Evolutionary conservation across 73 alveolate genomes (phyloP).

Genomic region (Tetrahymena elliotti): DNA sequence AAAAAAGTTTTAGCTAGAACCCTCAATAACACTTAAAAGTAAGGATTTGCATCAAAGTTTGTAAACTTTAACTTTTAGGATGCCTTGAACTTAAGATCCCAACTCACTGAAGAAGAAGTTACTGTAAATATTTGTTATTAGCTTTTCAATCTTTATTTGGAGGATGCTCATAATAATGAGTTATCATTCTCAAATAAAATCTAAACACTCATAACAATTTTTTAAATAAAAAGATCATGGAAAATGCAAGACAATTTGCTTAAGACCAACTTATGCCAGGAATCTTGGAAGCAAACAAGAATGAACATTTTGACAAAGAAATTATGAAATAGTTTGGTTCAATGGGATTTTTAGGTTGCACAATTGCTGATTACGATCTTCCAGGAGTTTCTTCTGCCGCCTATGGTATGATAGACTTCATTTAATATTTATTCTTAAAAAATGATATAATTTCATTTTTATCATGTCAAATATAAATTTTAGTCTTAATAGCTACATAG

Average conservation of each 20-base stretch:
- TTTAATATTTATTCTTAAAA: no score
- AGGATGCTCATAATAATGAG: no score
- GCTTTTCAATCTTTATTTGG: not conserved
- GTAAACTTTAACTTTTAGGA: conserved; percentile 11
- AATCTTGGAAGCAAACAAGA: conserved; percentile 51
- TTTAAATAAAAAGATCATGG: conserved; percentile 28
- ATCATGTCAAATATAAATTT: no score
- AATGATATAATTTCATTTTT: no score
- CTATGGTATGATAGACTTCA: conserved; percentile 50
- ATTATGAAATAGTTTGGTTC: conserved; percentile 67
- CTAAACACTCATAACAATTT: not conserved
- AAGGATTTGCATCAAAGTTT: not conserved
- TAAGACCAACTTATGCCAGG: conserved; percentile 56
- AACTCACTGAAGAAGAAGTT: conserved; percentile 20
- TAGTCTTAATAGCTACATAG: not conserved
- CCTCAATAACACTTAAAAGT: not conserved
- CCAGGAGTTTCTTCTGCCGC: conserved; percentile 85
- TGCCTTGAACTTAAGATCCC: conserved; percentile 15
- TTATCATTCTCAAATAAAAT: not conserved
- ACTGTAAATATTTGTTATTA: not conserved
- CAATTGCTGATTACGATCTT: conserved; percentile 67
- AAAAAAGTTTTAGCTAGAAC: not conserved
- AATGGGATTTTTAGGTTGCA: conserved; percentile 76
- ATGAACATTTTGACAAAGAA: conserved; percentile 55
- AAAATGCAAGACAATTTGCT: conserved; percentile 59